phyloP scores from a whole-genome alignment of 805 yeast species.

The Soucietia sequanensis region DNA sequence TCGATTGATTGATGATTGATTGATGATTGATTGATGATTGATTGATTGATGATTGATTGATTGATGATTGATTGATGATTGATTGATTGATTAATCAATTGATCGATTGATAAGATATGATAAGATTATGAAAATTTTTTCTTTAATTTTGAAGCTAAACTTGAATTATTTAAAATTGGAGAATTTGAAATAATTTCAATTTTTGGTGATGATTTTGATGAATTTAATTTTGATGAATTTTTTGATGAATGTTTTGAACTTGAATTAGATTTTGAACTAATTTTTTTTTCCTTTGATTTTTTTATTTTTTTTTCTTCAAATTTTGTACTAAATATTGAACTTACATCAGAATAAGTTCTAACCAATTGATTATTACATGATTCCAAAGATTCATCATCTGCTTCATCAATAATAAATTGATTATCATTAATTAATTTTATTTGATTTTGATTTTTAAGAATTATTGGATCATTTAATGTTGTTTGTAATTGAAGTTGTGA shows the following conservation, averaged over 20 bases:
- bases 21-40: no score
- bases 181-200: no score
- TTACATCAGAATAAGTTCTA: constrained; percentile 24
- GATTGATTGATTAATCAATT: no score
- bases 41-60: no score
- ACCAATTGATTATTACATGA: constrained; percentile 9
- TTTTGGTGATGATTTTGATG: no score
- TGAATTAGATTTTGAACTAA: not conserved
- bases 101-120: no score
- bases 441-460: not conserved
- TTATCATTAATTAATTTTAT: constrained; percentile 3
- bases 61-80: no score
- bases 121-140: constrained; percentile 2
- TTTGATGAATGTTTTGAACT: not conserved
- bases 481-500: not conserved
- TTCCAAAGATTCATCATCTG: constrained; percentile 4
- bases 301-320: not conserved
- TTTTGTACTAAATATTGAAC: constrained; percentile 26
- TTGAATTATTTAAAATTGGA: not conserved
- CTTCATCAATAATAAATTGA: constrained; percentile 8
- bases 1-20: no score
- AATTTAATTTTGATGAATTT: not conserved
- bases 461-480: not conserved
- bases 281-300: no score
- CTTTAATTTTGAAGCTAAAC: not conserved